These are phyloP conservation scores for Ceratobasidium sp. DNA, from an alignment of 1,284 basidiomycete genomes.

Conservation along the genomic window DNA sequence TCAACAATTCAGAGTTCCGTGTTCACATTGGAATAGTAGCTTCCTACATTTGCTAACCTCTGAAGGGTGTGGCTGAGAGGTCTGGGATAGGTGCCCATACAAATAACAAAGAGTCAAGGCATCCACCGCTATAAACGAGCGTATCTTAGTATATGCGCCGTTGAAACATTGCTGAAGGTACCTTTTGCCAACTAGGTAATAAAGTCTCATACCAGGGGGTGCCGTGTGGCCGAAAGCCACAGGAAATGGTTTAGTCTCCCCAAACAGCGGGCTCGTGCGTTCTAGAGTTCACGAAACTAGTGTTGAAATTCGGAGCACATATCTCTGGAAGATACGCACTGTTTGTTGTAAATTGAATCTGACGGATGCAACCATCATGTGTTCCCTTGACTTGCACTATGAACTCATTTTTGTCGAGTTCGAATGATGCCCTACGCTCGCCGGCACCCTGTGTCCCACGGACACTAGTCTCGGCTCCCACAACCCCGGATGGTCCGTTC, in stretches of 20 bases:
- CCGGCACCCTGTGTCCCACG: neutral
- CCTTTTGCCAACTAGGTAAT: constrained; percentile 18
- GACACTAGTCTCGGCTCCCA: neutral
- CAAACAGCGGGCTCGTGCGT: neutral
- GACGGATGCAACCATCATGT: neutral
- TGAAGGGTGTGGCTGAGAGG: neutral
- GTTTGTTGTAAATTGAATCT: constrained; percentile 15
- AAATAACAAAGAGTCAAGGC: neutral
- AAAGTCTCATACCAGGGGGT: neutral
- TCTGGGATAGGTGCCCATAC: constrained; percentile 10
- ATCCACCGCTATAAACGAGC: neutral
- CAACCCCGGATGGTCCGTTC: neutral
- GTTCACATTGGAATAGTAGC: no score
- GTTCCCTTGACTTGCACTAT: neutral
- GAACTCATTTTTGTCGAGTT: neutral
- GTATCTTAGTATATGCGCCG: neutral
- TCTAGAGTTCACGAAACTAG: neutral
- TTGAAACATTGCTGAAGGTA: neutral
- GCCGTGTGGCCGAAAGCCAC: neutral
- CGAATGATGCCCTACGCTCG: neutral
- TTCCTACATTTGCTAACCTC: no score
- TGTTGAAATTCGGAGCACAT: neutral
- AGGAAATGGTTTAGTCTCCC: neutral
- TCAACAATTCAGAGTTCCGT: no score
- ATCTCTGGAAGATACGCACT: neutral